A percentile compares a stretch with the other conserved stretches of the same genome.
These are phyloP conservation scores for Aspergillus udagawae DNA, from an alignment of 2,329 filamentous ascomycete genomes.

Conservation along the genomic window DNA sequence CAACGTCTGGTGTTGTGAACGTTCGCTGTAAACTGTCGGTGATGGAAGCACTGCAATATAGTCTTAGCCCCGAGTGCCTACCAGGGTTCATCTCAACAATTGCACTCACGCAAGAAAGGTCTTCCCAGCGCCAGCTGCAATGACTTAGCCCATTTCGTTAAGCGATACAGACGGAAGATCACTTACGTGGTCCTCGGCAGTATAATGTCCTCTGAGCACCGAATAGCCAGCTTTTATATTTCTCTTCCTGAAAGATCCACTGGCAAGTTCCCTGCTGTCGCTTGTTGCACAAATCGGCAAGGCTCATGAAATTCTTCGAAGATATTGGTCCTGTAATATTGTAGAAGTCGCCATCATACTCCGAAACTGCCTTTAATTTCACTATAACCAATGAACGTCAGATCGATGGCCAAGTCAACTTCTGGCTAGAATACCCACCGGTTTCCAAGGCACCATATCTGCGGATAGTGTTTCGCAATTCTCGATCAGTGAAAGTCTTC, in stretches of 20 bases:
- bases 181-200: constrained; percentile 24
- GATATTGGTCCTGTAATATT: constrained; percentile 16
- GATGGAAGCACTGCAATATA: no score
- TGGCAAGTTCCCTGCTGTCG: constrained; percentile 21
- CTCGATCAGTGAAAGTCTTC: no score
- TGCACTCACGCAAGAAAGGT: constrained; percentile 28
- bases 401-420: no score
- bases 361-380: constrained; percentile 8
- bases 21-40: constrained; percentile 25
- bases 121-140: constrained; percentile 31
- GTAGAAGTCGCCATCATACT: constrained; percentile 19
- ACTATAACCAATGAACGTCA: constrained; percentile 1
- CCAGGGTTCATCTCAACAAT: background rate
- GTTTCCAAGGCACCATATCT: no score
- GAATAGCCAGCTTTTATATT: constrained; percentile 24
- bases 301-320: constrained; percentile 22
- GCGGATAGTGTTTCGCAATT: no score
- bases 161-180: background rate
- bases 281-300: constrained; percentile 27
- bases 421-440: no score
- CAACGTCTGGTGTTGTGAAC: constrained; percentile 28
- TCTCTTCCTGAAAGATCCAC: constrained; percentile 24
- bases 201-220: constrained; percentile 24
- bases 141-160: no score
- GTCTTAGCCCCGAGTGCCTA: no score